Evolutionary conservation across 2,329 filamentous ascomycete genomes (phyloP).

Genomic region (Trichoderma sp.): DNA sequence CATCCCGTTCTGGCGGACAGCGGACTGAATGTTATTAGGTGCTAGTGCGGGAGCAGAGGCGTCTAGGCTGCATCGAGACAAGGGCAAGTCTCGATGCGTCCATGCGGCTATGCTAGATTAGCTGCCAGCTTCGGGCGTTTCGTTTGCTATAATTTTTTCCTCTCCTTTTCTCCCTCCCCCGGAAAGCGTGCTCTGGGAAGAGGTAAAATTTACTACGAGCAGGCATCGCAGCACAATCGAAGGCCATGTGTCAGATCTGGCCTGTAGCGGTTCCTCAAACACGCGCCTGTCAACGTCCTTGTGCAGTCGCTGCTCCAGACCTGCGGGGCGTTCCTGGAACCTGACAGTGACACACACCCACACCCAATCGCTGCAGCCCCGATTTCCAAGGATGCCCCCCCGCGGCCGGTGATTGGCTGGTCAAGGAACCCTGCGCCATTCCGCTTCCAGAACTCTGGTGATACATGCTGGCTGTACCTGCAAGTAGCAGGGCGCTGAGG

Average conservation of each 20-base stretch:
- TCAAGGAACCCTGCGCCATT: constrained; percentile 31
- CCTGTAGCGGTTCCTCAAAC: neutral
- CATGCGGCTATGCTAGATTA: constrained; percentile 5
- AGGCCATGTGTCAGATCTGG: neutral
- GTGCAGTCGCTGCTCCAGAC: neutral
- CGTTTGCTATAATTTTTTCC: neutral
- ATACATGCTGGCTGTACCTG: neutral
- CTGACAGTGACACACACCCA: constrained; percentile 27
- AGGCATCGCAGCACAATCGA: neutral
- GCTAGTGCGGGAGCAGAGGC: neutral
- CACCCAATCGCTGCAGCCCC: constrained; percentile 38
- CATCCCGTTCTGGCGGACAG: neutral
- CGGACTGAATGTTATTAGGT: neutral
- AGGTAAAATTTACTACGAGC: neutral
- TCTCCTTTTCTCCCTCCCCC: neutral
- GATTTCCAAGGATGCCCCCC: constrained; percentile 42
- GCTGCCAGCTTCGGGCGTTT: neutral
- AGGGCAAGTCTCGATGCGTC: neutral
- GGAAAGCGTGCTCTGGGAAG: neutral
- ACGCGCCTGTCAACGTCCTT: neutral
- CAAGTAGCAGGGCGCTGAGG: neutral
- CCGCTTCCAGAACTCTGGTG: constrained; percentile 16
- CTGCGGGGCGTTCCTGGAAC: constrained; percentile 46
- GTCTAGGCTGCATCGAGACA: constrained; percentile 1
- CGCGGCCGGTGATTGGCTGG: constrained; percentile 36